phyloP scores from a whole-genome alignment of 2,329 filamentous ascomycete species.

The Claviceps maximensis region DNA sequence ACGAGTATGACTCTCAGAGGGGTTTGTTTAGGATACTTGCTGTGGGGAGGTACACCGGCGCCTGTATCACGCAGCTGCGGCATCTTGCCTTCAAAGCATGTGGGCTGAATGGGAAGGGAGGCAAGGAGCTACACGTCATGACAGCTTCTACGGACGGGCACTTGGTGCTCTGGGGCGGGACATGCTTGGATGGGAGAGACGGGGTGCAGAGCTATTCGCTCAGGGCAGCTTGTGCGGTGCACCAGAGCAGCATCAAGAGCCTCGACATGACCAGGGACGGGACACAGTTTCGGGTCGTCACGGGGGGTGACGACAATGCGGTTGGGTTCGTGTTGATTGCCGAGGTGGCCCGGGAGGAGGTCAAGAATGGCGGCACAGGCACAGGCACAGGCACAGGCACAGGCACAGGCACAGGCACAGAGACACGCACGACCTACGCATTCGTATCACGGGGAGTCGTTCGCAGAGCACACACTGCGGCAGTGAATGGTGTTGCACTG shows the following conservation, averaged over 20 bases:
- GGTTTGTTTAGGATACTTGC: conserved; percentile 36
- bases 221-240: conserved; percentile 35
- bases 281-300: conserved; percentile 41
- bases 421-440: conserved; percentile 8
- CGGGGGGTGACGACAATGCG: conserved; percentile 82
- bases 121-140: conserved; percentile 29
- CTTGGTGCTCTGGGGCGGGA: conserved; percentile 28
- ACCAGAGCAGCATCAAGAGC: conserved; percentile 71
- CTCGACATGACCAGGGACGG: conserved; percentile 30
- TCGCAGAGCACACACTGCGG: conserved; percentile 53
- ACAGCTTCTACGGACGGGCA: conserved; percentile 76
- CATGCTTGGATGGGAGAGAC: conserved; percentile 5
- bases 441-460: conserved; percentile 15
- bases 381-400: neutral
- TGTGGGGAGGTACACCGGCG: conserved; percentile 50
- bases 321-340: conserved; percentile 41
- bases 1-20: conserved; percentile 28
- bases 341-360: conserved; percentile 7
- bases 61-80: conserved; percentile 58
- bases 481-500: conserved; percentile 46
- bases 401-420: neutral
- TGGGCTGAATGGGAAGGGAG: neutral
- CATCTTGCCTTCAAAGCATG: conserved; percentile 22
- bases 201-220: conserved; percentile 13
- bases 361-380: neutral